phyloP scores from a whole-genome alignment of 2,329 filamentous ascomycete species.

The Penicillium sp. region DNA sequence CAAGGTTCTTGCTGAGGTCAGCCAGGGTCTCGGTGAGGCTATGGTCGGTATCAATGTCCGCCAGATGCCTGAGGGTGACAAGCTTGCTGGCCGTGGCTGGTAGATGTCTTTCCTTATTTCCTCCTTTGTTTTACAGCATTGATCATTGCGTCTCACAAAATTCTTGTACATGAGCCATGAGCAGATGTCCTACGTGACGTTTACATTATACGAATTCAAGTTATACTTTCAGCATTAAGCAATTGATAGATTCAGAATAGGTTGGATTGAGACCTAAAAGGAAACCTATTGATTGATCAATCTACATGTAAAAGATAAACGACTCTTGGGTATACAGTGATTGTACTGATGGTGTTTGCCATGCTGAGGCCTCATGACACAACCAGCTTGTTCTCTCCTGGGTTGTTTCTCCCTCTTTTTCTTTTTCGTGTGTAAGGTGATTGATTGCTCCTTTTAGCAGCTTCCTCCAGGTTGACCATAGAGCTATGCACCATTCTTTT shows the following conservation, averaged over 20 bases:
- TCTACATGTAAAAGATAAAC: background rate
- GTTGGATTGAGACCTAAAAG: background rate
- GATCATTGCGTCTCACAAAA: slow-evolving; percentile 11
- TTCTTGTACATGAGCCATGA: slow-evolving; percentile 25
- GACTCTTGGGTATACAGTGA: too few relatives aligned
- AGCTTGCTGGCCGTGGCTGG: slow-evolving; percentile 84
- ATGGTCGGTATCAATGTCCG: slow-evolving; percentile 95
- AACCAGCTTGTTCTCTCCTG: too few relatives aligned
- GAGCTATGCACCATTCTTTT: too few relatives aligned
- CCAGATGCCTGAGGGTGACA: slow-evolving; percentile 74
- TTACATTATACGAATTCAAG: slow-evolving; percentile 6
- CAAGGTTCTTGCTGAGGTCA: slow-evolving; percentile 82
- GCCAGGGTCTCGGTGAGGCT: slow-evolving; percentile 87
- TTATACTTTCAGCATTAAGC: background rate
- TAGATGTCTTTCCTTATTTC: slow-evolving; percentile 45
- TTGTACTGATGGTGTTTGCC: too few relatives aligned
- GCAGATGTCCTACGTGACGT: slow-evolving; percentile 15
- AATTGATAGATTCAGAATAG: background rate
- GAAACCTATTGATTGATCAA: background rate
- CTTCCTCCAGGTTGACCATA: too few relatives aligned
- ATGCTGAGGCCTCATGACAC: too few relatives aligned
- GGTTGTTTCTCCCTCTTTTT: too few relatives aligned
- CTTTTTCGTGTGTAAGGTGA: too few relatives aligned
- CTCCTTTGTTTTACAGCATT: slow-evolving; percentile 6
- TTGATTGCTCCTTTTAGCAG: too few relatives aligned